These are phyloP conservation scores for Calophaca sinica DNA, from an alignment of 306 rosid species.

Conservation along the genomic window DNA sequence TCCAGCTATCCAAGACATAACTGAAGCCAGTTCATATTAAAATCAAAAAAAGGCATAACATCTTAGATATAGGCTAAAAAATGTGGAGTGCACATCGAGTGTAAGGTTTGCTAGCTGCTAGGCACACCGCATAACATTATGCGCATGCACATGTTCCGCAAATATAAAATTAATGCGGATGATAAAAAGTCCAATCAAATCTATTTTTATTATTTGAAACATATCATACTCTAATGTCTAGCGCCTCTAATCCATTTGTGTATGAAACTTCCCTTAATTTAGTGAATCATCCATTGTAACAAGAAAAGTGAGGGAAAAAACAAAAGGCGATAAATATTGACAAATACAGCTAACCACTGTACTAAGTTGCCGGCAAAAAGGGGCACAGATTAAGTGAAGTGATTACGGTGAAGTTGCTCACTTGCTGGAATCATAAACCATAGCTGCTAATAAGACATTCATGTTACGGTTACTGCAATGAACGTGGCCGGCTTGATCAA, in stretches of 20 bases:
- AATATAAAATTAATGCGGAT: conserved; percentile 39
- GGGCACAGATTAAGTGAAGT: conserved; percentile 53
- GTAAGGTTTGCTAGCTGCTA: conserved; percentile 42
- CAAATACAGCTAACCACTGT: conserved; percentile 57
- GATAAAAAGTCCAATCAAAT: conserved; percentile 44
- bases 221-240: conserved; percentile 26
- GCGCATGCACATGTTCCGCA: conserved; percentile 53
- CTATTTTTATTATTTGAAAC: background rate
- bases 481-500: conserved; percentile 57
- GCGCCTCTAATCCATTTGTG: conserved; percentile 42
- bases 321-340: too few species aligned
- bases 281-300: too few species aligned
- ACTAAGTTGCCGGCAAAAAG: conserved; percentile 65
- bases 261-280: conserved; percentile 39
- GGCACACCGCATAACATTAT: conserved; percentile 47
- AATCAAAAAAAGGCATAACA: too few species aligned
- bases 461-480: conserved; percentile 54
- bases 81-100: conserved; percentile 40
- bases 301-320: too few species aligned
- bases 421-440: conserved; percentile 5
- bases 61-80: background rate
- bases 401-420: conserved; percentile 27
- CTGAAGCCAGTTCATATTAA: background rate
- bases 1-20: conserved; percentile 3
- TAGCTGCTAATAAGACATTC: conserved; percentile 55